These are phyloP conservation scores for Cordyceps sp. DNA, from an alignment of 2,329 filamentous ascomycete genomes.

Conservation along the genomic window DNA sequence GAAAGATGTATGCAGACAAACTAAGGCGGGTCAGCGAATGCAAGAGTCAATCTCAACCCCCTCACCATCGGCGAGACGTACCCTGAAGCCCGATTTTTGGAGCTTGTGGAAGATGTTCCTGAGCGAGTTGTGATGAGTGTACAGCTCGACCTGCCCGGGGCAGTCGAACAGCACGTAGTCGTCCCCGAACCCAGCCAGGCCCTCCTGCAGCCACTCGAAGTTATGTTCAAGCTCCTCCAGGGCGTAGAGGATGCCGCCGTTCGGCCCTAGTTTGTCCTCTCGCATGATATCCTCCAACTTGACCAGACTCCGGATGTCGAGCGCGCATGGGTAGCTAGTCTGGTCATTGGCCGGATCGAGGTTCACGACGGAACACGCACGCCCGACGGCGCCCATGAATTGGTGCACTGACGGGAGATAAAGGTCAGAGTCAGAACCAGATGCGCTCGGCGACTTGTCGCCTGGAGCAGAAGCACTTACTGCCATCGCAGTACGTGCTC, in stretches of 20 bases:
- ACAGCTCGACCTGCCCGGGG: slow-evolving; percentile 90
- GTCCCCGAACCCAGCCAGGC: slow-evolving; percentile 63
- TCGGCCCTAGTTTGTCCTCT: slow-evolving; percentile 77
- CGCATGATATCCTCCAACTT: slow-evolving; percentile 92
- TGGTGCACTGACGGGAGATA: slow-evolving; percentile 71
- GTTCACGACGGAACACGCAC: slow-evolving; percentile 89
- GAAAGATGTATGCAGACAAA: slow-evolving; percentile 86
- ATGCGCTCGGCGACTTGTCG: not conserved
- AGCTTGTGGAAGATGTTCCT: slow-evolving; percentile 83
- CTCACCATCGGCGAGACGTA: slow-evolving; percentile 20
- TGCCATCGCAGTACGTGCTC: slow-evolving; percentile 96
- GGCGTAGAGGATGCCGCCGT: slow-evolving; percentile 83
- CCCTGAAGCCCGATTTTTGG: slow-evolving; percentile 83
- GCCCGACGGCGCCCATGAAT: slow-evolving; percentile 88
- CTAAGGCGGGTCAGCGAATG: slow-evolving; percentile 25
- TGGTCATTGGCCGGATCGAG: slow-evolving; percentile 94
- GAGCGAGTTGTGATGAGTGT: slow-evolving; percentile 84
- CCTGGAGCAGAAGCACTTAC: slow-evolving; percentile 25
- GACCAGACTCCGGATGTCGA: slow-evolving; percentile 80
- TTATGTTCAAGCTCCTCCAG: slow-evolving; percentile 92
- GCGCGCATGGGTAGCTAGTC: slow-evolving; percentile 71
- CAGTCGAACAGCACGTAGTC: slow-evolving; percentile 95
- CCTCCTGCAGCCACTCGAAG: slow-evolving; percentile 76
- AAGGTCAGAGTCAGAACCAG: not conserved
- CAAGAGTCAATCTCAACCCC: not conserved